Percentiles rank a stretch among this genome's conserved stretches.
Evolutionary conservation across 768 basidiomycete genomes (phyloP).

Genomic region (Panaeolus cyanescens): DNA sequence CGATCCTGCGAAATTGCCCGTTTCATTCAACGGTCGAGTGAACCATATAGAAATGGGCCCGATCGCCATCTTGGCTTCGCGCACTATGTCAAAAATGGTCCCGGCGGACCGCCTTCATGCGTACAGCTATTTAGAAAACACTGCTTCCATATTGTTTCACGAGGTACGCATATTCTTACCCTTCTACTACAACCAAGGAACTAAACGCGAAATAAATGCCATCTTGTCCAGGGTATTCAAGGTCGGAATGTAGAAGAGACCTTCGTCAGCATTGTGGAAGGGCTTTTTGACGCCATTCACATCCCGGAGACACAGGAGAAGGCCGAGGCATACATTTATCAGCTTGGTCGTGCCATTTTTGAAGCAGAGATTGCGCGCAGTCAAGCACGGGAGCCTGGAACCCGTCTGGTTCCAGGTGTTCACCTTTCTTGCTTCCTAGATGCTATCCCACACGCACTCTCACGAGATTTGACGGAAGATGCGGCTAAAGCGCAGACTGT

Average conservation of each 20-base stretch:
- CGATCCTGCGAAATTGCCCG: slow-evolving; percentile 65
- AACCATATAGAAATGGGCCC: slow-evolving; percentile 70
- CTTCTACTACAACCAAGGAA: background rate
- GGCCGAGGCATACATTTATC: slow-evolving; percentile 70
- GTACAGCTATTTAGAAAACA: slow-evolving; percentile 71
- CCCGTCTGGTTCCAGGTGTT: slow-evolving; percentile 55
- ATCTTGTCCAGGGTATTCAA: slow-evolving; percentile 56
- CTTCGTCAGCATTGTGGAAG: slow-evolving; percentile 71
- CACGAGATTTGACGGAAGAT: slow-evolving; percentile 64
- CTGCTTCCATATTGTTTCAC: slow-evolving; percentile 68
- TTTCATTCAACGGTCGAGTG: slow-evolving; percentile 73
- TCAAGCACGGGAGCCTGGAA: slow-evolving; percentile 51
- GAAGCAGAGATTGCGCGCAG: slow-evolving; percentile 69
- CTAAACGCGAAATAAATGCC: background rate
- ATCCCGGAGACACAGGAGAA: slow-evolving; percentile 67
- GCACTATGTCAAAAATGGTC: slow-evolving; percentile 54
- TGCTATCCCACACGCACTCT: slow-evolving; percentile 73
- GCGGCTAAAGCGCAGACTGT: slow-evolving; percentile 60
- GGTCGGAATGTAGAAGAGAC: slow-evolving; percentile 75
- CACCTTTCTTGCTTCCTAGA: slow-evolving; percentile 78
- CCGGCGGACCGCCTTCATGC: slow-evolving; percentile 57
- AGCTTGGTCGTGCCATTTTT: slow-evolving; percentile 73
- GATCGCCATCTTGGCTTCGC: slow-evolving; percentile 63
- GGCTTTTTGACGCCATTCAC: slow-evolving; percentile 76
- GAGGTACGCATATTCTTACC: slow-evolving; percentile 53